A percentile compares a stretch with the other conserved stretches of the same genome.
phyloP scores from a whole-genome alignment of 225 moss, liverwort and hornwort genomes.

The Takakia lepidozioides region DNA sequence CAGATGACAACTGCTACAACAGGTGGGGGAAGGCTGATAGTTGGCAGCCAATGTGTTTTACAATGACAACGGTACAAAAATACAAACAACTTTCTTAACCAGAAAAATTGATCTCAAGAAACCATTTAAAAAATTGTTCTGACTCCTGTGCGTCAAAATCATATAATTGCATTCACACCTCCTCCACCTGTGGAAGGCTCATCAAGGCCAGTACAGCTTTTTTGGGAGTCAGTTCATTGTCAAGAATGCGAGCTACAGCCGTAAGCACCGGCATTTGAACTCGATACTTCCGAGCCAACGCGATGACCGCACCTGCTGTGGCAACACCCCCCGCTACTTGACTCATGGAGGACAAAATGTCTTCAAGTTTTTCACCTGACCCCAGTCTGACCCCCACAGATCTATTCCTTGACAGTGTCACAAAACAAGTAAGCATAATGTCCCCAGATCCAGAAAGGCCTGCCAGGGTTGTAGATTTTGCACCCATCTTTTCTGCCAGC shows the following conservation, averaged over 20 bases:
- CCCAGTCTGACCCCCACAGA: constrained; percentile 87
- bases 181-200: constrained; percentile 88
- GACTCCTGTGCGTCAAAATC: too few relatives aligned
- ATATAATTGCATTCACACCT: constrained; percentile 19
- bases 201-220: constrained; percentile 87
- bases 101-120: too few relatives aligned
- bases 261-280: constrained; percentile 96
- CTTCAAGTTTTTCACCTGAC: constrained; percentile 86
- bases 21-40: too few relatives aligned
- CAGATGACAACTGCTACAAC: too few relatives aligned
- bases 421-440: constrained; percentile 98
- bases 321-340: constrained; percentile 96
- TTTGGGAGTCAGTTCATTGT: constrained; percentile 92
- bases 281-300: constrained; percentile 90
- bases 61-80: too few relatives aligned
- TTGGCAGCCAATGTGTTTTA: too few relatives aligned
- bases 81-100: too few relatives aligned
- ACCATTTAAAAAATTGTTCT: too few relatives aligned
- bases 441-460: constrained; percentile 95
- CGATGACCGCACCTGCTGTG: constrained; percentile 87
- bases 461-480: constrained; percentile 74
- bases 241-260: constrained; percentile 85
- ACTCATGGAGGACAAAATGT: constrained; percentile 80
- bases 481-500: constrained; percentile 99
- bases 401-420: constrained; percentile 74